Base-by-base conservation (phyloP, 148 eudicot species). In the Rhododendron henanense region DNA sequence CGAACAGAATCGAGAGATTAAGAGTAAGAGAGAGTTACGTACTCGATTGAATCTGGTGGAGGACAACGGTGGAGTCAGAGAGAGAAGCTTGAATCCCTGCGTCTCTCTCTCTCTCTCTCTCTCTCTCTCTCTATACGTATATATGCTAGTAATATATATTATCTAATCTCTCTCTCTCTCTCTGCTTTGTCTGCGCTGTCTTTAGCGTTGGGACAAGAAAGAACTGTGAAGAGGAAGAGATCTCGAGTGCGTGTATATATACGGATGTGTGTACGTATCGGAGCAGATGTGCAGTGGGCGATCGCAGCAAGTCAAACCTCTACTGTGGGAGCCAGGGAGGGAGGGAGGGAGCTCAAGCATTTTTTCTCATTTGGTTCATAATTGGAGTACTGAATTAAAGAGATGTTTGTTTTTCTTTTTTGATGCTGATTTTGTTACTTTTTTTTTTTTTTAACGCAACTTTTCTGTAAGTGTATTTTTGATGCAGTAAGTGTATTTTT, bases 151-250 rank as follows among this genome's bases (percentile, higher is more conserved):
- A 41, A 0, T 28, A 28, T 11, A 25, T 71, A 31, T 28, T 10
- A 2, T n/a, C 3, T 61, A 61, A 8, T 63, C 25, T 0, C 44
- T 39, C 44, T 9, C 73, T 67, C 83, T 25, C 83, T 50, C 83
- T 53, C 21, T 6, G 45, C 41, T 50, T 16, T 51, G 65, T 80
- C 83, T 80, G 41, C 83, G 83, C n/a, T 80, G 83, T 80, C 83
- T 80, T 33, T 31, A 80, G 44, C 82, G 31, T 80, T 80, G 61
- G 63, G 63, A 80, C 82, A 80, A 80, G 61, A 31, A 80, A 80
- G 61, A 31, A 71, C 19, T 31, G 76, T 71, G 39, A 13, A 71
- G 39, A 71, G 19, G 59, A 25, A 47, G 82, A 25, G 59, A 79
- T 48, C 59, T 21, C 11, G 37, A 48, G 23, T 6, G 31, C 8